Conservation (phyloP, 164 flowering plant genomes). For the grape (Vitis vinifera) region ASM3070453v1 NC_081811.1:5411001-5411500, state of each 20-base stretch:
- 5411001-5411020: conserved; percentile 41
- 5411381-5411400: conserved; percentile 24
- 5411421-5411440: conserved; percentile 13
- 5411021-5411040: conserved; percentile 25
- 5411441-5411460: conserved; percentile 14
- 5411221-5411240: conserved; percentile 4
- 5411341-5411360: conserved; percentile 17
- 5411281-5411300: conserved; percentile 35
- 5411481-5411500: conserved; percentile 26
- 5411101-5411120: conserved; percentile 25
- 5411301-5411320: conserved; percentile 22
- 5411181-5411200: neutral
- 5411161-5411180: conserved; percentile 34
- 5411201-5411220: conserved; percentile 9
- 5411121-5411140: conserved; percentile 19
- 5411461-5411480: conserved; percentile 31
- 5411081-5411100: conserved; percentile 62
- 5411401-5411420: conserved; percentile 35
- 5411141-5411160: conserved; percentile 34
- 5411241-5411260: conserved; percentile 18
- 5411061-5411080: conserved; percentile 50
- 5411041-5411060: conserved; percentile 43
- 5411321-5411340: conserved; percentile 9
- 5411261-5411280: conserved; percentile 19
- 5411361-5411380: conserved; percentile 55